Conservation (phyloP, 1,139 yeast species). For the Magnusiomyces fungicola region DNA sequence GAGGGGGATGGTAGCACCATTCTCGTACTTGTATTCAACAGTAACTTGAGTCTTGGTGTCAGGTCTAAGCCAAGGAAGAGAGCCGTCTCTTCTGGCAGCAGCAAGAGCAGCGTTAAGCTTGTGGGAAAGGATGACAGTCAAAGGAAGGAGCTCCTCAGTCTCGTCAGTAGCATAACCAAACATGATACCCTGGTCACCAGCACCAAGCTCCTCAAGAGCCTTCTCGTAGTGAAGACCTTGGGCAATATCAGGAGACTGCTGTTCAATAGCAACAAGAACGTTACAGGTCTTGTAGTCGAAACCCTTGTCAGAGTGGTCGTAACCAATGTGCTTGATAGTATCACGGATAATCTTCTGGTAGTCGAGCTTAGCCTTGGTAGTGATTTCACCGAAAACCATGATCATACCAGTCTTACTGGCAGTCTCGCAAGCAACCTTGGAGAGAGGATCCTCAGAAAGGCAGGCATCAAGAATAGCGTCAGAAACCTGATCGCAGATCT, state of each 20-base stretch:
- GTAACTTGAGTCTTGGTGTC: constrained; percentile 99
- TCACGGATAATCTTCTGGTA: constrained; percentile 97
- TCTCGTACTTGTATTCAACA: constrained; percentile 86
- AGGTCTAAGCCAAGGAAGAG: constrained; percentile 95
- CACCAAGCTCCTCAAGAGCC: constrained; percentile 96
- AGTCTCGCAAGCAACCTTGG: constrained; percentile 99
- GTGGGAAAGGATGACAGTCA: constrained; percentile 90
- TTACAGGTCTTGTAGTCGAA: constrained; percentile 99
- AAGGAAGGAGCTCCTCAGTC: constrained; percentile 94
- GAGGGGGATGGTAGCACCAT: constrained; percentile 90
- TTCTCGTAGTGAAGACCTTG: constrained; percentile 98
- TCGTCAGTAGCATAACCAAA: constrained; percentile 99
- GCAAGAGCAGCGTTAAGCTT: constrained; percentile 96
- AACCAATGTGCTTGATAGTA: constrained; percentile 97
- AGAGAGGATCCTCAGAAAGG: constrained; percentile 88
- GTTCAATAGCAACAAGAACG: constrained; percentile 97
- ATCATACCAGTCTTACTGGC: constrained; percentile 99
- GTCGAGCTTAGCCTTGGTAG: constrained; percentile 92
- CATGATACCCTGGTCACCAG: constrained; percentile 99
- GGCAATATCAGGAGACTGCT: constrained; percentile 98
- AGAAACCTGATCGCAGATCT: constrained; percentile 98
- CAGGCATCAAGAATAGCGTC: constrained; percentile 99
- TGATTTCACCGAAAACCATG: constrained; percentile 98
- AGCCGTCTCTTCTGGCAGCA: constrained; percentile 93
- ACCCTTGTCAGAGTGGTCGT: constrained; percentile 93